phyloP scores from a whole-genome alignment of 108 stramenopile species.

The Schizochytrium sp. region DNA sequence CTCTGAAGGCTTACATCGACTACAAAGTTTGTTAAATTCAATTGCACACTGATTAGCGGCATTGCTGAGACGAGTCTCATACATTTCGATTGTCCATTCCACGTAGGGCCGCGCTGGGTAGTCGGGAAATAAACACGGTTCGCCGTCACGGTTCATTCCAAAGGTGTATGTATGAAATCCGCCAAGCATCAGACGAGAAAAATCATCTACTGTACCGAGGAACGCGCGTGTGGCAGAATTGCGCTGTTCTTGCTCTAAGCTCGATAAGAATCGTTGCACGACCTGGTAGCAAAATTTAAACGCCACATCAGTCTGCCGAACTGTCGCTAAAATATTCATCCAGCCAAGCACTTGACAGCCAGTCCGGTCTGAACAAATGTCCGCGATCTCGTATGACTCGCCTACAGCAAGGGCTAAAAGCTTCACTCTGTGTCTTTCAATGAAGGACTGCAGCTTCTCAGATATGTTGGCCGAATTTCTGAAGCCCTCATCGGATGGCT shows the following conservation, averaged over 20 bases:
- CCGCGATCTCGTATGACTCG: slow-evolving; percentile 44
- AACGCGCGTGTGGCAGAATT: background rate
- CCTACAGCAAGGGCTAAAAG: background rate
- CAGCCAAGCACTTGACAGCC: background rate
- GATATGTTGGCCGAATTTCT: background rate
- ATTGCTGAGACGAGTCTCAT: background rate
- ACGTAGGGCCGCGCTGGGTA: slow-evolving; percentile 19
- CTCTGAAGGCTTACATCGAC: background rate
- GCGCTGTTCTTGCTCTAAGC: background rate
- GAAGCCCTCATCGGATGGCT: background rate
- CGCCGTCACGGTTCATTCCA: background rate
- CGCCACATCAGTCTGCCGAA: background rate
- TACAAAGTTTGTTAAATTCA: background rate
- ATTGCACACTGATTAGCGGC: background rate
- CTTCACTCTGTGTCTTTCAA: background rate
- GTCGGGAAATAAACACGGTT: slow-evolving; percentile 44
- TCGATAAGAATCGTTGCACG: background rate
- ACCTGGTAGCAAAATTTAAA: slow-evolving; percentile 4
- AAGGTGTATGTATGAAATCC: background rate
- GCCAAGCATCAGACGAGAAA: background rate
- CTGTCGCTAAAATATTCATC: background rate
- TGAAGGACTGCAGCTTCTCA: background rate
- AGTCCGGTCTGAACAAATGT: background rate
- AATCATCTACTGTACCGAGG: background rate
- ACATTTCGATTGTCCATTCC: slow-evolving; percentile 22